These are phyloP conservation scores for Blastosporella zonata DNA, from an alignment of 1,284 basidiomycete genomes.

Conservation along the genomic window DNA sequence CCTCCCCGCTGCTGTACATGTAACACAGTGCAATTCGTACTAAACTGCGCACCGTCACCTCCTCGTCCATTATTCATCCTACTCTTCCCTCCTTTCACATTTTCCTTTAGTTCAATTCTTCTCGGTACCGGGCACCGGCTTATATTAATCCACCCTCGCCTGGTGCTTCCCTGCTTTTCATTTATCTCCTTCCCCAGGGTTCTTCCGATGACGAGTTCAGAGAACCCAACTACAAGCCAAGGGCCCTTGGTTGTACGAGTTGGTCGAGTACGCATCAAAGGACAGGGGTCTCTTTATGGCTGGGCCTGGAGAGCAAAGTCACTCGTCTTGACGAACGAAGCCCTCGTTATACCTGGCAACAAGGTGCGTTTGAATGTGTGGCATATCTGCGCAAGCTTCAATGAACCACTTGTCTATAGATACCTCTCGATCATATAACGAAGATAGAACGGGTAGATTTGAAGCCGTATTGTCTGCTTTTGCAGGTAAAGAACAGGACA, in stretches of 20 bases:
- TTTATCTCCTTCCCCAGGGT: not conserved
- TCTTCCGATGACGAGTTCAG: constrained; percentile 6
- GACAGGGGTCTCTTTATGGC: constrained; percentile 16
- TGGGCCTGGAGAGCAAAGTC: constrained; percentile 21
- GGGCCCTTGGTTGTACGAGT: constrained; percentile 15
- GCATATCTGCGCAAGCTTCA: not conserved
- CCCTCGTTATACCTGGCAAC: constrained; percentile 18
- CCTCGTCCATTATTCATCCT: not conserved
- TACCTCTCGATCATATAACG: constrained; percentile 21
- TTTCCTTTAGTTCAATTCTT: not conserved
- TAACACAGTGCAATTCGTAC: constrained; percentile 13
- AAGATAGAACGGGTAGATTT: constrained; percentile 22
- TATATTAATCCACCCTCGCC: constrained; percentile 3
- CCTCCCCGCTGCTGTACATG: constrained; percentile 11
- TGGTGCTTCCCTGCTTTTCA: not conserved
- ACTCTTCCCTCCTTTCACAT: not conserved
- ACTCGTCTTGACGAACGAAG: constrained; percentile 20
- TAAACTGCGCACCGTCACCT: constrained; percentile 3
- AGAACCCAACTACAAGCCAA: constrained; percentile 1
- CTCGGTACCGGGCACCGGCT: not conserved
- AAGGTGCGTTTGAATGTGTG: constrained; percentile 13
- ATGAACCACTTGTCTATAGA: constrained; percentile 7
- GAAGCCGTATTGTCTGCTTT: constrained; percentile 22
- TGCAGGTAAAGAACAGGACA: constrained; percentile 17
- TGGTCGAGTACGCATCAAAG: constrained; percentile 19